phyloP scores from a whole-genome alignment of 345 rosid species.

The Leavenworthia alabamica region DNA sequence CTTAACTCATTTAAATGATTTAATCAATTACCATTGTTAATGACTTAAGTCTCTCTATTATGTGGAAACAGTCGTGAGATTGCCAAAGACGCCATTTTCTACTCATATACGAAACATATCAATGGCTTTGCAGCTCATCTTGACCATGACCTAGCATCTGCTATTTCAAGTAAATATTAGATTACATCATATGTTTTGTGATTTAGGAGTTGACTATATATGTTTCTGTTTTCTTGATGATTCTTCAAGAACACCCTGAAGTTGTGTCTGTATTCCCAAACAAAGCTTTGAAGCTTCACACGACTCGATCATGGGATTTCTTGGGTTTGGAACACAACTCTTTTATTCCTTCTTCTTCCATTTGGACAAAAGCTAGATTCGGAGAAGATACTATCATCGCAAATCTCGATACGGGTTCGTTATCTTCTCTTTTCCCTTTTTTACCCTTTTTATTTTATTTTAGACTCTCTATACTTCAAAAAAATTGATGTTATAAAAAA shows the following conservation, averaged over 20 bases:
- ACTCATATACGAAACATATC: conserved; percentile 70
- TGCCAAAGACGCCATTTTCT: conserved; percentile 52
- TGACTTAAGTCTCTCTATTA: not conserved
- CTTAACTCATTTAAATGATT: not conserved
- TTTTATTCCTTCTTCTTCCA: conserved; percentile 32
- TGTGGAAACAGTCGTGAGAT: conserved; percentile 35
- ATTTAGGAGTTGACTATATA: not conserved
- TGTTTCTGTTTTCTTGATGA: conserved; percentile 12
- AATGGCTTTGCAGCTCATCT: conserved; percentile 81
- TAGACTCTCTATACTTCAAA: too few species aligned
- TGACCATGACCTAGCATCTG: conserved; percentile 46
- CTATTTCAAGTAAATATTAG: conserved; percentile 42
- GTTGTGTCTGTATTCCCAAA: conserved; percentile 73
- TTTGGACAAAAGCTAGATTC: conserved; percentile 65
- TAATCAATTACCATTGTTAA: not conserved
- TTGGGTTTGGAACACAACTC: conserved; percentile 54
- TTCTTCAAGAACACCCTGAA: conserved; percentile 53
- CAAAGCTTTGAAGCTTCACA: conserved; percentile 63
- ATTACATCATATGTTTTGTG: not conserved
- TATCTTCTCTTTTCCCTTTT: not conserved
- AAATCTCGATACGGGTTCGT: conserved; percentile 75
- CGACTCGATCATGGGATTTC: conserved; percentile 93
- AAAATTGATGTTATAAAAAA: too few species aligned
- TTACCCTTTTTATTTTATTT: not conserved
- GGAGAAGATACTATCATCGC: conserved; percentile 81